Percentiles rank a stretch among this genome's conserved stretches.
These are phyloP conservation scores for Clarireedia monteithiana DNA, from an alignment of 2,329 filamentous ascomycete species.

Conservation along the genomic window DNA sequence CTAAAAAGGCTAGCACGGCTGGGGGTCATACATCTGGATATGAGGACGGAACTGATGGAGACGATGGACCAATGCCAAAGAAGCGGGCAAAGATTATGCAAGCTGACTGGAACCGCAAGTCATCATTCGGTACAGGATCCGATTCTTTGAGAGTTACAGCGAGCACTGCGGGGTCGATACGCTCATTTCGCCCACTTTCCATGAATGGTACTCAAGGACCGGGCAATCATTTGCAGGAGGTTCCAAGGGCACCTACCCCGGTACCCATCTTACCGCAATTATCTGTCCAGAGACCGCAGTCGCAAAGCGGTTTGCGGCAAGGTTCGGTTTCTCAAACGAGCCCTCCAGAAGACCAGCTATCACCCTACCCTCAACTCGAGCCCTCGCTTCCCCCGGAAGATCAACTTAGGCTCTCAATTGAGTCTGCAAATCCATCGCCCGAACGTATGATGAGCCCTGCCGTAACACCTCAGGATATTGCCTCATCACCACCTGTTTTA, in stretches of 20 bases:
- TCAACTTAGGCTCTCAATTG: constrained; percentile 29
- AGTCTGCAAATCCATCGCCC: constrained; percentile 40
- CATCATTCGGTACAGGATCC: constrained; percentile 62
- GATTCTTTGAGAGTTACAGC: constrained; percentile 86
- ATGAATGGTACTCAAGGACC: constrained; percentile 39
- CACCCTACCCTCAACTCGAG: constrained; percentile 33
- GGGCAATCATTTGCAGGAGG: constrained; percentile 56
- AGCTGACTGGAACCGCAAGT: constrained; percentile 63
- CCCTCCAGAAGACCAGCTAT: constrained; percentile 28
- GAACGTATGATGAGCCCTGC: constrained; percentile 42
- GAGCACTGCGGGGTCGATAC: constrained; percentile 80
- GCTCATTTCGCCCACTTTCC: constrained; percentile 69
- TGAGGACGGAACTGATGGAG: constrained; percentile 49
- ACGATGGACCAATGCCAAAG: constrained; percentile 37
- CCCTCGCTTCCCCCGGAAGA: constrained; percentile 27
- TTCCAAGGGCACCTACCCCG: constrained; percentile 71
- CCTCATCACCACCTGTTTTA: constrained; percentile 82
- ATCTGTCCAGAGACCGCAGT: constrained; percentile 18
- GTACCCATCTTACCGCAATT: constrained; percentile 45
- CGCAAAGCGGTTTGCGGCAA: constrained; percentile 48
- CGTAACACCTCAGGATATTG: constrained; percentile 72
- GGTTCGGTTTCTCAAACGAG: constrained; percentile 48
- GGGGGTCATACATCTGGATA: constrained; percentile 65
- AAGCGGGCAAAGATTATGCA: constrained; percentile 77
- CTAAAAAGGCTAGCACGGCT: constrained; percentile 23